phyloP scores from a whole-genome alignment of 129 eudicot species.

The Chrysanthemum makinoi region DNA sequence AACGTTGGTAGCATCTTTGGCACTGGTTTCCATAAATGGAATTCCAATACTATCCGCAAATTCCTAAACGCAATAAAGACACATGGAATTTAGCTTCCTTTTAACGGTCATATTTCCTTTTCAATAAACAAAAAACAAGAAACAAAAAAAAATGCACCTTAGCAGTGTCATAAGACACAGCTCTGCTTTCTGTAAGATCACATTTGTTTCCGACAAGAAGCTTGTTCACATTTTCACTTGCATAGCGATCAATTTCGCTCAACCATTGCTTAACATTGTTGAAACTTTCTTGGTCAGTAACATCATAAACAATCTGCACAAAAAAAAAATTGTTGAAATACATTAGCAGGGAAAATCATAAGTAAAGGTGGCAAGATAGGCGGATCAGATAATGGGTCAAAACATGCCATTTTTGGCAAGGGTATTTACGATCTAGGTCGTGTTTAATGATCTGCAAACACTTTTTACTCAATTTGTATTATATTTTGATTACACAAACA shows the following conservation, averaged over 20 bases:
- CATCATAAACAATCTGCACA: slow-evolving; percentile 44
- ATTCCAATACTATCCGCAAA: slow-evolving; percentile 43
- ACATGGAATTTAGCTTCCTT: slow-evolving; percentile 17
- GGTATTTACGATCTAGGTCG: too few relatives aligned
- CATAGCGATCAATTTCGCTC: slow-evolving; percentile 51
- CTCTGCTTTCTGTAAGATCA: slow-evolving; percentile 42
- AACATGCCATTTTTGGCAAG: too few relatives aligned
- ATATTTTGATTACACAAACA: too few relatives aligned
- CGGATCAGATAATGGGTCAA: too few relatives aligned
- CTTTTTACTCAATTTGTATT: too few relatives aligned
- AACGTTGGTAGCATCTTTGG: slow-evolving; percentile 56
- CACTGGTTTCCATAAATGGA: slow-evolving; percentile 47
- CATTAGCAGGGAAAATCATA: background rate
- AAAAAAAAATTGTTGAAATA: background rate
- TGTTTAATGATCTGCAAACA: too few relatives aligned
- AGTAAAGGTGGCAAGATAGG: too few relatives aligned
- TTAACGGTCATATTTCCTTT: background rate
- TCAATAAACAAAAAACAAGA: background rate
- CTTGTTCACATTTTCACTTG: slow-evolving; percentile 45
- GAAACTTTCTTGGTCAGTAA: slow-evolving; percentile 40
- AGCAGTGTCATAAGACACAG: slow-evolving; percentile 27
- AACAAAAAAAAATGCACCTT: slow-evolving; percentile 16
- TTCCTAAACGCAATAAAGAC: slow-evolving; percentile 28
- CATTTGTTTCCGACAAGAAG: slow-evolving; percentile 53
- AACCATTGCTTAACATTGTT: slow-evolving; percentile 47